phyloP scores from a whole-genome alignment of 2,329 filamentous ascomycete species.

The Aspergillus floridensis region DNA sequence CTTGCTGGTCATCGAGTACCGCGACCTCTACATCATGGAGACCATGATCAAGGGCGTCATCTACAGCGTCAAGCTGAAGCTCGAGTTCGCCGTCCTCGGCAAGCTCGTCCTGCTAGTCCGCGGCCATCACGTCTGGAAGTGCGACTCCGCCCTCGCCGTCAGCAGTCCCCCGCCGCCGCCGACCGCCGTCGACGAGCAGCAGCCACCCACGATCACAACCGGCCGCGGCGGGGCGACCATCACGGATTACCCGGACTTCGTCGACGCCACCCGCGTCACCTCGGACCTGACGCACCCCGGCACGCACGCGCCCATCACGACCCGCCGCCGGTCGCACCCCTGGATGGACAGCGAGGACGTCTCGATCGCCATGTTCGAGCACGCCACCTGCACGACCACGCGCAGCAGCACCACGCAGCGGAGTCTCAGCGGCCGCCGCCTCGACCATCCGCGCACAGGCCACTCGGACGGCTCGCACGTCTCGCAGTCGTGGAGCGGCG shows the following conservation, averaged over 20 bases:
- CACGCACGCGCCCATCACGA: conserved; percentile 16
- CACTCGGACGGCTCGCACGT: conserved; percentile 19
- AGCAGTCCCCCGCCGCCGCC: not conserved
- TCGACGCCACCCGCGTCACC: conserved; percentile 44
- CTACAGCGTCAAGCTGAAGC: conserved; percentile 51
- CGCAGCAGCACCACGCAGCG: not conserved
- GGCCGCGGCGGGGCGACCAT: too few relatives aligned
- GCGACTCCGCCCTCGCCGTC: conserved; percentile 28
- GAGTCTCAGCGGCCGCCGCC: not conserved
- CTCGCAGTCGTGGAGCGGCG: conserved; percentile 31
- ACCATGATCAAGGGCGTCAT: conserved; percentile 48
- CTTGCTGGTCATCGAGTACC: conserved; percentile 45
- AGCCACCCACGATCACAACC: not conserved
- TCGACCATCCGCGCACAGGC: conserved; percentile 14
- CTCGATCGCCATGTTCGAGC: conserved; percentile 41
- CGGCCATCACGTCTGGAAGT: conserved; percentile 35
- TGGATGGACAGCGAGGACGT: conserved; percentile 39
- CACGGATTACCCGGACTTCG: conserved; percentile 42
- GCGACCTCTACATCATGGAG: conserved; percentile 47
- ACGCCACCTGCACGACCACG: conserved; percentile 15
- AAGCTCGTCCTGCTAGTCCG: conserved; percentile 45
- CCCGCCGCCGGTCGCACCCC: conserved; percentile 23
- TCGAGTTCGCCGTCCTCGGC: conserved; percentile 50
- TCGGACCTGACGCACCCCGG: conserved; percentile 42
- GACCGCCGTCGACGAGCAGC: not conserved